Evolutionary conservation across 23 red algal species (phyloP).

Genomic region (Gracilariopsis chorda): DNA sequence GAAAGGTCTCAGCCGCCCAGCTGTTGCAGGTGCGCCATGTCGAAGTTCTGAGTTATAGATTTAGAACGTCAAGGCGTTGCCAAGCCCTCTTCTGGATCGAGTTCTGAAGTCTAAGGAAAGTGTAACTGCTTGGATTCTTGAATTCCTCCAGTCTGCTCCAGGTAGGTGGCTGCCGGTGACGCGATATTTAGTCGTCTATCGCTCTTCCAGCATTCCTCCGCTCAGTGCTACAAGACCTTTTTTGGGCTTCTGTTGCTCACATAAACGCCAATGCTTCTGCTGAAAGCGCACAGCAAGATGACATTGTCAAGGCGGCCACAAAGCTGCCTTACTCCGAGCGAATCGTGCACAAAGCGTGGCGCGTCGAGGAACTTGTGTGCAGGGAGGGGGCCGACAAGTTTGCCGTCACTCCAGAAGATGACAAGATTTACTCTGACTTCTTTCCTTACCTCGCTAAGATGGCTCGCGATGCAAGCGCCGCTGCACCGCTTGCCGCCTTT

Average conservation of each 20-base stretch:
- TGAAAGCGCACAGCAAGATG: constrained; percentile 19
- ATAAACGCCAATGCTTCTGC: constrained; percentile 16
- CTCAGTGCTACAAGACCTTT: not conserved
- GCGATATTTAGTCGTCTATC: not conserved
- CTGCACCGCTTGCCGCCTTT: constrained; percentile 87
- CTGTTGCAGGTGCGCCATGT: not conserved
- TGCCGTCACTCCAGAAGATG: constrained; percentile 35
- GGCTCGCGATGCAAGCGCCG: constrained; percentile 90
- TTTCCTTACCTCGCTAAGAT: constrained; percentile 59
- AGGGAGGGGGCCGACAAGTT: constrained; percentile 43
- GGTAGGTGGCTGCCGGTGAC: not conserved
- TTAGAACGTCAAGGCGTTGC: too few relatives aligned
- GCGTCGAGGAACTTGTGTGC: constrained; percentile 73
- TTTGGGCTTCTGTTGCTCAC: not conserved
- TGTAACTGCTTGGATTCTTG: too few relatives aligned
- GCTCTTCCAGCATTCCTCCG: not conserved
- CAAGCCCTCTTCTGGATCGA: too few relatives aligned
- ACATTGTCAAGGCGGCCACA: constrained; percentile 54
- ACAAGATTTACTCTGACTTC: constrained; percentile 70
- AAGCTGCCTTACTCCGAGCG: constrained; percentile 67
- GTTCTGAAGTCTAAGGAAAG: too few relatives aligned
- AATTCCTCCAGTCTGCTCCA: not conserved
- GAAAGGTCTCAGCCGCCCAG: not conserved
- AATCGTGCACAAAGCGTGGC: constrained; percentile 78
- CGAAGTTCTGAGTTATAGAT: not conserved